These are phyloP conservation scores for Sambucus nigra DNA, from an alignment of 129 eudicot species.

Conservation along the genomic window DNA sequence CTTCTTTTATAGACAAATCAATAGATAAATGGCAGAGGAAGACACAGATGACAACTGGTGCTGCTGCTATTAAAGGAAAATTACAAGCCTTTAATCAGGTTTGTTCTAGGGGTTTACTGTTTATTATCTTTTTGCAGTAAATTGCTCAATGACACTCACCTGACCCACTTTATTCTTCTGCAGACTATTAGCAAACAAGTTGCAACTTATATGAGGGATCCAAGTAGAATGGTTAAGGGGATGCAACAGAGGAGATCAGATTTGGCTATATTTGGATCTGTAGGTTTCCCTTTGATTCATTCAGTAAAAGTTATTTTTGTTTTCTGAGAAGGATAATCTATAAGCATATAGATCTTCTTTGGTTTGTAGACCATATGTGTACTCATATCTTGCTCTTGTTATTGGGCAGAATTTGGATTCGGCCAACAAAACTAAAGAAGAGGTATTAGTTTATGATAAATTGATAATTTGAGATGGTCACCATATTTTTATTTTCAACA, in stretches of 20 bases:
- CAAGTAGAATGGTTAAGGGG: conserved; percentile 77
- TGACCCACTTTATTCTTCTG: conserved; percentile 2
- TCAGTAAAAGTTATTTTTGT: neutral
- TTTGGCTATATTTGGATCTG: conserved; percentile 72
- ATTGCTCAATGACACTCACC: neutral
- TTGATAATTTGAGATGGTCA: neutral
- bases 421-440: conserved; percentile 23
- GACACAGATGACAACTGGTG: conserved; percentile 75
- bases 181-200: conserved; percentile 92
- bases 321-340: neutral
- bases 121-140: neutral
- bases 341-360: neutral
- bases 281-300: conserved; percentile 22
- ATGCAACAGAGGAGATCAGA: conserved; percentile 79
- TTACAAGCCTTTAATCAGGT: conserved; percentile 85
- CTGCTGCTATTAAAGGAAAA: conserved; percentile 65
- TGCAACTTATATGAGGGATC: conserved; percentile 85
- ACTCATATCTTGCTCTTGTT: conserved; percentile 8
- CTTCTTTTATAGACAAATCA: conserved; percentile 57
- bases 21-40: conserved; percentile 94
- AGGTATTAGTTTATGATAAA: conserved; percentile 25
- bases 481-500: neutral
- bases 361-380: neutral
- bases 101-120: conserved; percentile 6
- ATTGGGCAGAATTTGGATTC: conserved; percentile 37